These are phyloP conservation scores for Collybia mongolica DNA, from an alignment of 768 basidiomycete genomes.

Conservation along the genomic window DNA sequence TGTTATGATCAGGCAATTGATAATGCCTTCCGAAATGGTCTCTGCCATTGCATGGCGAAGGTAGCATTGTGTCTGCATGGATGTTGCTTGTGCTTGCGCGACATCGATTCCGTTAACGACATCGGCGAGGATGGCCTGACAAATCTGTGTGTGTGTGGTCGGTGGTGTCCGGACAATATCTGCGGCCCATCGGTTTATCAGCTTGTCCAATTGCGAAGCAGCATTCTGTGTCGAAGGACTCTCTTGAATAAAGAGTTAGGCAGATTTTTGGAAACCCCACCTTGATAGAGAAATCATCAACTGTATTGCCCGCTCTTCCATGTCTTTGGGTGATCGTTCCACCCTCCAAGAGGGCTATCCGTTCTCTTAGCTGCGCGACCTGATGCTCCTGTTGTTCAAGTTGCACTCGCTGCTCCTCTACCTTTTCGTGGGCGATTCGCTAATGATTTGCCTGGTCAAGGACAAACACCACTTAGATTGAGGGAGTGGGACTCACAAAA, in stretches of 20 bases:
- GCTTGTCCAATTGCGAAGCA: constrained; percentile 77
- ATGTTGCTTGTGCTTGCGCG: constrained; percentile 42
- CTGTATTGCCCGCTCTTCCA: constrained; percentile 56
- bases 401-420: constrained; percentile 76
- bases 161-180: constrained; percentile 65
- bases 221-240: constrained; percentile 51
- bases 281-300: constrained; percentile 90
- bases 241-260: constrained; percentile 4
- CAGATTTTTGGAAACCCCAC: constrained; percentile 33
- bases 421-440: constrained; percentile 88
- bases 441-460: constrained; percentile 20
- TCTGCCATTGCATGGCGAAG: constrained; percentile 82
- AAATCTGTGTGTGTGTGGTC: constrained; percentile 49
- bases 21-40: constrained; percentile 71
- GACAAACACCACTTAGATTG: neutral
- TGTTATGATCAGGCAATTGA: constrained; percentile 86
- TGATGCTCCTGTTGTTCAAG: constrained; percentile 84
- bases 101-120: constrained; percentile 50
- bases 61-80: constrained; percentile 78
- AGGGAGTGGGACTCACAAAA: constrained; percentile 50
- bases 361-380: constrained; percentile 67
- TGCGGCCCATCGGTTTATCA: constrained; percentile 87
- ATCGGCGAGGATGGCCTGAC: constrained; percentile 58
- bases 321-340: constrained; percentile 38
- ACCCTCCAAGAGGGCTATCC: constrained; percentile 77